Evolutionary conservation across 78 protist genomes (phyloP).

Genomic region (Bigelowiella natans): DNA sequence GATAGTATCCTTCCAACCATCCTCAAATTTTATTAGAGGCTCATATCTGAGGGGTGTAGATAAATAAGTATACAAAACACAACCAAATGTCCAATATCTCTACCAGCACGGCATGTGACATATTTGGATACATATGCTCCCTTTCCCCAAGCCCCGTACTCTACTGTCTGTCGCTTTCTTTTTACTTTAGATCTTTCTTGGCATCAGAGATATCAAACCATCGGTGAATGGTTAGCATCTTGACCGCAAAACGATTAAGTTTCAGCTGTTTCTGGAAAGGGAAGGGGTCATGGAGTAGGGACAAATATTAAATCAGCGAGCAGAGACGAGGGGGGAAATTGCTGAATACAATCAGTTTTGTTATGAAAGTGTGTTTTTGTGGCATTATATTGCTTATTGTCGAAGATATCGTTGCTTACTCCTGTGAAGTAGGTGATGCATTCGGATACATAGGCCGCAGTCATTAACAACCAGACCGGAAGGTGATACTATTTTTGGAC

Average conservation of each 20-base stretch:
- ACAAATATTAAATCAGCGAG: no score
- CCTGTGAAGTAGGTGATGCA: neutral
- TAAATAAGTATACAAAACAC: no score
- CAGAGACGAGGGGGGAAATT: no score
- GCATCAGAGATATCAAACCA: conserved; percentile 42
- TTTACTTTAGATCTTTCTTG: neutral
- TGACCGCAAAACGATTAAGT: conserved; percentile 3
- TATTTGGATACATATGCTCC: no score
- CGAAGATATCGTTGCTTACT: neutral
- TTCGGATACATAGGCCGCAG: conserved; percentile 23
- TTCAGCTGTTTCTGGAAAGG: conserved; percentile 10
- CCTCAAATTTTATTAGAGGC: conserved; percentile 31
- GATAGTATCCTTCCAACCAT: conserved; percentile 43
- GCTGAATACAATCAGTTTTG: neutral
- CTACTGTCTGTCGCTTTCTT: neutral
- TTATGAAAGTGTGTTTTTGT: neutral
- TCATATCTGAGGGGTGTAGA: conserved; percentile 32
- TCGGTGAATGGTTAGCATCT: conserved; percentile 51
- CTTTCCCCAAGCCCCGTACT: no score
- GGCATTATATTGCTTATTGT: neutral
- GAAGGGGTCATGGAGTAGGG: neutral
- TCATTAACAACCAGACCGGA: conserved; percentile 8
- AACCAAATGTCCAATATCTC: no score
- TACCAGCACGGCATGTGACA: no score
- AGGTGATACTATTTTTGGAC: conserved; percentile 11